A percentile compares a stretch with the other conserved stretches of the same genome.
phyloP scores from a whole-genome alignment of 805 yeast genomes.

The Dipodascus albidus region DNA sequence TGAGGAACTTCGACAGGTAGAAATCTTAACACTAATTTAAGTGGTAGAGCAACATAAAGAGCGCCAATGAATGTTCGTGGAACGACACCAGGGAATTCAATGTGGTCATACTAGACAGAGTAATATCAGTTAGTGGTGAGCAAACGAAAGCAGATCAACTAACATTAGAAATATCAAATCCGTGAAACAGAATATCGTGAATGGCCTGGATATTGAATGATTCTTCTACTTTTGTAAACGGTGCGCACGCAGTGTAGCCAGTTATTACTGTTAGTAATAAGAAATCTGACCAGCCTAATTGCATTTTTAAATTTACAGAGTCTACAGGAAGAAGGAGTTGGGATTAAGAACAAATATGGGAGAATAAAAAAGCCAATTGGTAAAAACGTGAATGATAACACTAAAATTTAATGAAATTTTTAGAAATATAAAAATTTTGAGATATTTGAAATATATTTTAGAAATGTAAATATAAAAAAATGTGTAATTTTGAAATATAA shows the following conservation, averaged over 20 bases:
- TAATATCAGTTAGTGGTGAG: not conserved
- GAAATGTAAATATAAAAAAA: too few species aligned
- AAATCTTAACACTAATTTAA: slow-evolving; percentile 22
- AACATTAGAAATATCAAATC: slow-evolving; percentile 29
- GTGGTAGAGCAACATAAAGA: slow-evolving; percentile 36
- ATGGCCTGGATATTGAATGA: slow-evolving; percentile 85
- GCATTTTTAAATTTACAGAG: slow-evolving; percentile 9
- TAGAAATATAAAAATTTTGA: too few species aligned
- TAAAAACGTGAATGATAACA: too few species aligned
- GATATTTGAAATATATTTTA: too few species aligned
- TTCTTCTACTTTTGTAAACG: slow-evolving; percentile 89
- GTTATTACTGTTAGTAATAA: slow-evolving; percentile 36
- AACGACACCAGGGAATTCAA: slow-evolving; percentile 75
- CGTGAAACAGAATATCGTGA: slow-evolving; percentile 65
- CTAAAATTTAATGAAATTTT: too few species aligned
- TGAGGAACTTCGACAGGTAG: slow-evolving; percentile 10
- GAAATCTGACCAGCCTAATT: slow-evolving; percentile 23
- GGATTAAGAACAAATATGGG: too few species aligned
- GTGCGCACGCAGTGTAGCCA: slow-evolving; percentile 46
- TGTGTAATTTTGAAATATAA: too few species aligned
- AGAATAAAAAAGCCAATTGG: too few species aligned
- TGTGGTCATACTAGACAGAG: slow-evolving; percentile 51
- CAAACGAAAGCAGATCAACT: too few species aligned
- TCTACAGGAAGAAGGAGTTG: not conserved
- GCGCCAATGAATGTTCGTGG: slow-evolving; percentile 80